Conservation (phyloP, 768 basidiomycete genomes). For the Macrolepiota dolichaula region DNA sequence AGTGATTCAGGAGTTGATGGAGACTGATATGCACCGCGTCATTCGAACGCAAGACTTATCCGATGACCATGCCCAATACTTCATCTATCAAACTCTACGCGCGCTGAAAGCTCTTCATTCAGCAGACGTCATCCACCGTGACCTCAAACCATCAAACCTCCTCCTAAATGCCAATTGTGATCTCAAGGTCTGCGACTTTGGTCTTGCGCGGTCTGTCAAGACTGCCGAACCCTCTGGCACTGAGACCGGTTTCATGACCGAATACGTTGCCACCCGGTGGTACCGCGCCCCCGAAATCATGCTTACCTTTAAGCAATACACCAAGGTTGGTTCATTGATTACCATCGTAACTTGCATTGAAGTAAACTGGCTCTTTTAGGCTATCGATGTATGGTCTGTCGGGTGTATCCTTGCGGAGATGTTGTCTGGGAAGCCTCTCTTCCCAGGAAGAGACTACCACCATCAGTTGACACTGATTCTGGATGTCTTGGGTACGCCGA, state of each 20-base stretch:
- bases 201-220: slow-evolving; percentile 85
- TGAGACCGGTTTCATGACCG: slow-evolving; percentile 89
- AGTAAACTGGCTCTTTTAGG: slow-evolving; percentile 32
- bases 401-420: slow-evolving; percentile 93
- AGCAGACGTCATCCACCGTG: slow-evolving; percentile 92
- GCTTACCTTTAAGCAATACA: slow-evolving; percentile 99
- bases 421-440: slow-evolving; percentile 94
- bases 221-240: slow-evolving; percentile 84
- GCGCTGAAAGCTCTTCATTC: slow-evolving; percentile 94
- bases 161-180: slow-evolving; percentile 96
- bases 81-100: slow-evolving; percentile 94
- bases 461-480: slow-evolving; percentile 95
- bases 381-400: slow-evolving; percentile 88
- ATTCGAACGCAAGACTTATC: slow-evolving; percentile 92
- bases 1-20: slow-evolving; percentile 82
- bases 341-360: slow-evolving; percentile 16
- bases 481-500: slow-evolving; percentile 95
- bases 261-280: slow-evolving; percentile 98
- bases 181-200: slow-evolving; percentile 95
- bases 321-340: slow-evolving; percentile 52
- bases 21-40: slow-evolving; percentile 95
- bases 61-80: slow-evolving; percentile 97
- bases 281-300: slow-evolving; percentile 99
- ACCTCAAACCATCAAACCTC: slow-evolving; percentile 95
- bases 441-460: slow-evolving; percentile 96